These are phyloP conservation scores for Paramecium octaurelia DNA, from an alignment of 73 alveolate genomes.

Conservation along the genomic window DNA sequence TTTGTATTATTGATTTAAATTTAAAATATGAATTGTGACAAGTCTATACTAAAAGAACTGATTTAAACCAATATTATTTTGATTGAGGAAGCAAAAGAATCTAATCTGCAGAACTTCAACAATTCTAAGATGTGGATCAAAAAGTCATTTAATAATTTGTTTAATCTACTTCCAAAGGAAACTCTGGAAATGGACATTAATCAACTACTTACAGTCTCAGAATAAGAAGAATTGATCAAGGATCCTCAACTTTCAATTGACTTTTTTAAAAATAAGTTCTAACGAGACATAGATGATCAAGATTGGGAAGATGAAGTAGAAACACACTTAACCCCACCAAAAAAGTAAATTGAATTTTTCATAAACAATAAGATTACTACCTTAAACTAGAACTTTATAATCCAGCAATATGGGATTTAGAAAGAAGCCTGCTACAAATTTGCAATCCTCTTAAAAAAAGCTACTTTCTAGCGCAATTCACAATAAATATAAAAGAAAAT, in stretches of 20 bases:
- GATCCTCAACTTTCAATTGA: not conserved
- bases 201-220: not conserved
- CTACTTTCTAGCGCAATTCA: not conserved
- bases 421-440: not conserved
- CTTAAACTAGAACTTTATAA: not conserved
- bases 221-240: not conserved
- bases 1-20: not conserved
- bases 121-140: conserved; percentile 35
- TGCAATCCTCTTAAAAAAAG: not conserved
- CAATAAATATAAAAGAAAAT: not conserved
- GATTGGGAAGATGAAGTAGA: conserved; percentile 41
- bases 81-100: not conserved
- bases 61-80: not conserved
- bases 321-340: not conserved
- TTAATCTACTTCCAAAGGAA: not conserved
- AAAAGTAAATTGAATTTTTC: not conserved
- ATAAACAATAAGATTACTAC: not conserved
- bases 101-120: not conserved
- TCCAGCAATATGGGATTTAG: not conserved
- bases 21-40: conserved; percentile 1
- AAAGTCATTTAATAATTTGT: not conserved
- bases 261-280: not conserved
- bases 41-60: not conserved
- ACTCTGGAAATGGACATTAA: not conserved
- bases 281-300: not conserved